A percentile compares a stretch with the other conserved stretches of the same genome.
Conservation (phyloP, 306 rosid genomes). For the Lagenaria siceraria region DNA sequence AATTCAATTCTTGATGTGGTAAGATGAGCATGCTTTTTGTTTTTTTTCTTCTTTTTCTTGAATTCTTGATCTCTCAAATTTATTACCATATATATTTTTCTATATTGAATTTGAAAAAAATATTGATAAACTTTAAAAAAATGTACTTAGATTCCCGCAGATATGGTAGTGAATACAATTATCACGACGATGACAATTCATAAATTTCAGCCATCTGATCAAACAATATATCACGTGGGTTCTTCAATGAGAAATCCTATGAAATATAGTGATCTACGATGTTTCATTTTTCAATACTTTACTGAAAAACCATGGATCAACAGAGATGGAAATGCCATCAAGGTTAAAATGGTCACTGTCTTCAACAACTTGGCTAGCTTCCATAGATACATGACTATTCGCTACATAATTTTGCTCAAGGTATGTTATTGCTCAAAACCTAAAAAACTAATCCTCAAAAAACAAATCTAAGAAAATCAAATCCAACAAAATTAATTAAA, state of each 20-base stretch:
- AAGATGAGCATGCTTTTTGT: slow-evolving; percentile 8
- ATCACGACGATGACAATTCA: background rate
- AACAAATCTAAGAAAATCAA: too few species aligned
- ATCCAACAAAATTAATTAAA: too few species aligned
- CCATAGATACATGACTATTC: background rate
- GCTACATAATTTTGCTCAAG: background rate
- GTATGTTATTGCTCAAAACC: background rate
- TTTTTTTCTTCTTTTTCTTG: too few species aligned
- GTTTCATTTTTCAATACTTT: background rate
- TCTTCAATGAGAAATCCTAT: background rate
- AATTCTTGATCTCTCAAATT: background rate
- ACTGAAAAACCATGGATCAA: background rate
- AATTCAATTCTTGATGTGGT: slow-evolving; percentile 43
- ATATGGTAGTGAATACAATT: slow-evolving; percentile 65
- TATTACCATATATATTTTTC: too few species aligned
- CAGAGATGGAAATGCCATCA: background rate
- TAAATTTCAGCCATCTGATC: background rate
- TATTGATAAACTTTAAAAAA: too few species aligned
- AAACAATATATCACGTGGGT: background rate
- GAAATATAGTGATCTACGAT: too few species aligned
- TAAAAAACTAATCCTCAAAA: background rate
- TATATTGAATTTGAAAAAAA: too few species aligned
- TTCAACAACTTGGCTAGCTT: background rate
- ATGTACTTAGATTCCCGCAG: slow-evolving; percentile 52
- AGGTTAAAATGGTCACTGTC: background rate